Evolutionary conservation across 495 filamentous ascomycete species (phyloP).

Genomic region (Choiromyces venosus): DNA sequence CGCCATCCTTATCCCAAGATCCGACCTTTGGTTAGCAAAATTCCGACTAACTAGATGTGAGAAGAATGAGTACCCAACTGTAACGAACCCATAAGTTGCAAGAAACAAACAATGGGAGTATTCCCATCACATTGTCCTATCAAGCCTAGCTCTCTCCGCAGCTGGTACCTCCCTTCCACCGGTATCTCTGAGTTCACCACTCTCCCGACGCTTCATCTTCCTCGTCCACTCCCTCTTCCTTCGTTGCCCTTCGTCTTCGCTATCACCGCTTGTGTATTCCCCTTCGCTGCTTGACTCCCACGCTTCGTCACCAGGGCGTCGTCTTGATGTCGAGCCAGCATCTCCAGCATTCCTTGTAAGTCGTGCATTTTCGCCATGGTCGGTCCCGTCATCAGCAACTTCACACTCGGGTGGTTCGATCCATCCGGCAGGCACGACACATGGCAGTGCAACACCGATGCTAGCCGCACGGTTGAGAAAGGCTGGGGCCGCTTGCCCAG

Average conservation of each 20-base stretch:
- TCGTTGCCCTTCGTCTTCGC: slow-evolving; percentile 15
- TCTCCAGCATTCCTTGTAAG: slow-evolving; percentile 15
- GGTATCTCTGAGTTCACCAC: slow-evolving; percentile 19
- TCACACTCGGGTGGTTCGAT: slow-evolving; percentile 68
- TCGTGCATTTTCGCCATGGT: slow-evolving; percentile 53
- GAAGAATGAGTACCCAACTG: neutral
- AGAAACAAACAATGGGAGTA: neutral
- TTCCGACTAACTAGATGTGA: neutral
- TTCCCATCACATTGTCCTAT: slow-evolving; percentile 18
- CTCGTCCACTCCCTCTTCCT: slow-evolving; percentile 6
- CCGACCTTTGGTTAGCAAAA: neutral
- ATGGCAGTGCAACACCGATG: slow-evolving; percentile 69
- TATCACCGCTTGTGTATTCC: slow-evolving; percentile 28
- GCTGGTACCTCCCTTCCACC: slow-evolving; percentile 29
- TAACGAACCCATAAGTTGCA: neutral
- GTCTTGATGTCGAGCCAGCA: slow-evolving; percentile 7
- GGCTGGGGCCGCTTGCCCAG: slow-evolving; percentile 56
- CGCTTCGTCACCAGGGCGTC: slow-evolving; percentile 16
- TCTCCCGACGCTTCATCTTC: slow-evolving; percentile 7
- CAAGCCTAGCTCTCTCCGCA: slow-evolving; percentile 31
- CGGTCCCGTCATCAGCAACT: slow-evolving; percentile 58
- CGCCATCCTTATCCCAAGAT: neutral
- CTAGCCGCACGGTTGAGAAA: slow-evolving; percentile 76
- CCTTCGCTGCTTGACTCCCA: slow-evolving; percentile 24
- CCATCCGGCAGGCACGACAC: slow-evolving; percentile 74